Base-by-base conservation (phyloP, 2,329 filamentous ascomycete genomes). In the Aspergillus awamori region DNA sequence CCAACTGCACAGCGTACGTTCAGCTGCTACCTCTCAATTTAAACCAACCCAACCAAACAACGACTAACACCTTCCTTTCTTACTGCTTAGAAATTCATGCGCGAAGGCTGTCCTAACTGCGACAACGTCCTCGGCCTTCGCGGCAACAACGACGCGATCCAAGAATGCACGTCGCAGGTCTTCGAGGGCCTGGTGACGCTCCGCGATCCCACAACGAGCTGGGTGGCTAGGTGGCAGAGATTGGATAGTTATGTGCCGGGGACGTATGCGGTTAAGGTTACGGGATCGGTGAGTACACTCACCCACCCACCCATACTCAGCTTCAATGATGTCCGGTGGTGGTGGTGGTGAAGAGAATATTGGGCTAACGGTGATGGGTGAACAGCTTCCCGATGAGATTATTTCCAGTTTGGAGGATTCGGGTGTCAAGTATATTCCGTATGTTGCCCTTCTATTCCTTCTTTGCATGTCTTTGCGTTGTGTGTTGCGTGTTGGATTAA, bases 211-310 rank as follows among this genome's bases (percentile, higher is more conserved):
- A 80, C 81, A 47, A 86, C 84, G 68, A 96, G 91, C 72, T 99
- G 95, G 95, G 92, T 98, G 53, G 93, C 94, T n/a, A 91, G 92
- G 74, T 98, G 93, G 90, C 93, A 98, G 83, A 87, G 95, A 8
- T 80, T 99, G 62, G 92, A 97, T 75, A 87, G 87, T 58, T 98
- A 96, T 76, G 89, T 95, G 56, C 86, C 87, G 15, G 95, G 95
- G 57, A 88, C 96, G 60, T 99, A 99, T 80, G 95, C 95, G 17
- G 91, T 93, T 59, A 97, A 98, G 81, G 95, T 99, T 24, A 92
- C 90, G 33, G 95, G 95, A 17, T 87, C 91, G 63, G 83, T 86
- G 67, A 77, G 83, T 78, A 20, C 20, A 2, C 20, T 20, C 20
- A 2, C 20, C 20, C 20, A 20, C 20, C 20, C 20, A 20, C 20